Evolutionary conservation across 2,329 filamentous ascomycete genomes (phyloP).

Genomic region (Xylariaceae sp.): DNA sequence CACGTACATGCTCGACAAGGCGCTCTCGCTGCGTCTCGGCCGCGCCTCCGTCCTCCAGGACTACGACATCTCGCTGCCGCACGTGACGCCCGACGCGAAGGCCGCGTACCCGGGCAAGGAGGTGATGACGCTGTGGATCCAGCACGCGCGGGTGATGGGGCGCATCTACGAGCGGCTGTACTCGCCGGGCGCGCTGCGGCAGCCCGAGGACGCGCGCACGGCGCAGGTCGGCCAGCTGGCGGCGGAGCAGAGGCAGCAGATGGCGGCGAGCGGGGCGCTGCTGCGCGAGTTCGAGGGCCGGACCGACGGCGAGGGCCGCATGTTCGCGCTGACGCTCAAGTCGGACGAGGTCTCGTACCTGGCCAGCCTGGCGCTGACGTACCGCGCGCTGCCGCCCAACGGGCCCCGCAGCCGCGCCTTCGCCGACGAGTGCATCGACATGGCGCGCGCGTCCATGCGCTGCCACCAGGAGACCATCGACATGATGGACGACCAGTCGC

Average conservation of each 20-base stretch:
- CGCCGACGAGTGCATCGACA: conserved; percentile 49
- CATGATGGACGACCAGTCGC: conserved; percentile 44
- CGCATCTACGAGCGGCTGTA: conserved; percentile 63
- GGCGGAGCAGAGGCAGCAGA: conserved; percentile 42
- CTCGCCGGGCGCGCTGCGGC: conserved; percentile 47
- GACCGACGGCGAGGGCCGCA: conserved; percentile 32
- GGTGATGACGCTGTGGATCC: conserved; percentile 55
- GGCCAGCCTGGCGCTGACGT: conserved; percentile 49
- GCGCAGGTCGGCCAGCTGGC: conserved; percentile 42
- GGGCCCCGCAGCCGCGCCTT: conserved; percentile 44
- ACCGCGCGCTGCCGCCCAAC: conserved; percentile 47
- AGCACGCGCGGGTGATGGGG: conserved; percentile 59
- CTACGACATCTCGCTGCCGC: conserved; percentile 58
- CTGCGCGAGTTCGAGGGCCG: conserved; percentile 32
- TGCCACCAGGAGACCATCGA: conserved; percentile 50
- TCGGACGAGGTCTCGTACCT: conserved; percentile 51
- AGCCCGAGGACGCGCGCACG: conserved; percentile 42
- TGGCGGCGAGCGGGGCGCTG: conserved; percentile 35
- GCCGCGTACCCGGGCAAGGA: conserved; percentile 40
- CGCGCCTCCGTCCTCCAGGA: conserved; percentile 60
- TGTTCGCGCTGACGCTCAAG: conserved; percentile 45
- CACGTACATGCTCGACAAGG: conserved; percentile 62
- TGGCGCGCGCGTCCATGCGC: conserved; percentile 48
- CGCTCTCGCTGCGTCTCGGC: conserved; percentile 60
- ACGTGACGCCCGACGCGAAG: conserved; percentile 42